Conservation (phyloP, 2,329 filamentous ascomycete genomes). For the Xylaria sp. region DNA sequence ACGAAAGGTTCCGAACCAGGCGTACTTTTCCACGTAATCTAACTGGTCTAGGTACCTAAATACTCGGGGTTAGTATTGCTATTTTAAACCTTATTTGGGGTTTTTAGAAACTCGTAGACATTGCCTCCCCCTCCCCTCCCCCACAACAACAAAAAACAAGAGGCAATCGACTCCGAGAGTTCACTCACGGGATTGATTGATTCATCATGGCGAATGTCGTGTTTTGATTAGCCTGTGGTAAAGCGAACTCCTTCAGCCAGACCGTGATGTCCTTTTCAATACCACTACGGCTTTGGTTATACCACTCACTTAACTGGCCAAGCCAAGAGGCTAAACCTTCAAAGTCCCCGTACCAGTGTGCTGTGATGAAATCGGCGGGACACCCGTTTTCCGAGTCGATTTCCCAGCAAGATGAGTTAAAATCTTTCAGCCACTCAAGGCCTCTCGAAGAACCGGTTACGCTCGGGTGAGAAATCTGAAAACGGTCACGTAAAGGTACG, state of each 20-base stretch:
- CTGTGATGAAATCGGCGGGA: slow-evolving; percentile 54
- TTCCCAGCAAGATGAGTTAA: slow-evolving; percentile 54
- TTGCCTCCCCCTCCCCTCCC: too few species aligned
- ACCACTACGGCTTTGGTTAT: slow-evolving; percentile 42
- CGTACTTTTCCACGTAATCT: slow-evolving; percentile 51
- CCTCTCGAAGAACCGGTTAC: slow-evolving; percentile 54
- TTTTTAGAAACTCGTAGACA: too few species aligned
- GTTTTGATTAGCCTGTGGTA: slow-evolving; percentile 50
- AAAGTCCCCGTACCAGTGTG: slow-evolving; percentile 56
- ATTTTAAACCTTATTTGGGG: too few species aligned
- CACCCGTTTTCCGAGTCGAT: slow-evolving; percentile 51
- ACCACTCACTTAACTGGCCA: slow-evolving; percentile 50
- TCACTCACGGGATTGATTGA: slow-evolving; percentile 48
- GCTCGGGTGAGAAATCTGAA: slow-evolving; percentile 55
- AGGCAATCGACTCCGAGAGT: too few species aligned
- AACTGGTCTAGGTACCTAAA: slow-evolving; percentile 51
- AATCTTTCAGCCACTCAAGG: slow-evolving; percentile 53
- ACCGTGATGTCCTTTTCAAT: slow-evolving; percentile 40
- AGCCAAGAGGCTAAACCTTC: slow-evolving; percentile 51
- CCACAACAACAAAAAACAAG: too few species aligned
- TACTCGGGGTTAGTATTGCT: too few species aligned
- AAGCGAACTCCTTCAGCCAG: slow-evolving; percentile 56
- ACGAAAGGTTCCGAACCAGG: slow-evolving; percentile 56
- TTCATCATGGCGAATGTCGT: slow-evolving; percentile 55
- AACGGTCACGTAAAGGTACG: slow-evolving; percentile 50